These are phyloP conservation scores for Ophiocordyceps camponoti-leonardi DNA, from an alignment of 2,329 filamentous ascomycete genomes.

Conservation along the genomic window DNA sequence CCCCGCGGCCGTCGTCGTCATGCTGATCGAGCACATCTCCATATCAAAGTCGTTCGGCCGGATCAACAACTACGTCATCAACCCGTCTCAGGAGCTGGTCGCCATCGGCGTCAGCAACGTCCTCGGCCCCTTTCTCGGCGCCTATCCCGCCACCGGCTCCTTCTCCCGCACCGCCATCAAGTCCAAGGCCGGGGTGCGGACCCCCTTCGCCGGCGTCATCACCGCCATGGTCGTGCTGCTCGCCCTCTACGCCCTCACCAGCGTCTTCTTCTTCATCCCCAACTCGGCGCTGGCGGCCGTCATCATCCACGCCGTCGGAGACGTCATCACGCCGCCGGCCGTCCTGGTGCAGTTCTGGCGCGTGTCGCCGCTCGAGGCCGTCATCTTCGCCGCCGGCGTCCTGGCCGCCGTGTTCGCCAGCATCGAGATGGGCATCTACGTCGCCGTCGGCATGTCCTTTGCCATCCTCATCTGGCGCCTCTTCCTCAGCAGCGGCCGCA, in stretches of 20 bases:
- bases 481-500: constrained; percentile 60
- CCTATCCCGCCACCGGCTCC: constrained; percentile 73
- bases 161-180: constrained; percentile 89
- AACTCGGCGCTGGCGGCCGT: constrained; percentile 59
- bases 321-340: constrained; percentile 69
- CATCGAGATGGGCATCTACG: constrained; percentile 79
- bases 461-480: constrained; percentile 62
- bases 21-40: constrained; percentile 67
- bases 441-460: constrained; percentile 53
- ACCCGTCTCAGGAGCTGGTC: constrained; percentile 65
- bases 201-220: constrained; percentile 71
- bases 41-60: constrained; percentile 71
- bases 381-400: constrained; percentile 77
- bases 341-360: constrained; percentile 80
- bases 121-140: constrained; percentile 62
- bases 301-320: constrained; percentile 81
- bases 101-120: constrained; percentile 62
- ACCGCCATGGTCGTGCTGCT: constrained; percentile 69
- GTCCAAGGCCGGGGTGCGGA: constrained; percentile 82
- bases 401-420: constrained; percentile 63
- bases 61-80: constrained; percentile 66
- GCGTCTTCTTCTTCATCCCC: constrained; percentile 82
- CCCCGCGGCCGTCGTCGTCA: constrained; percentile 58
- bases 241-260: constrained; percentile 67
- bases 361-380: constrained; percentile 63